Conservation (phyloP, 2,329 filamentous ascomycete species). For the Sporothrix schenckii region DNA sequence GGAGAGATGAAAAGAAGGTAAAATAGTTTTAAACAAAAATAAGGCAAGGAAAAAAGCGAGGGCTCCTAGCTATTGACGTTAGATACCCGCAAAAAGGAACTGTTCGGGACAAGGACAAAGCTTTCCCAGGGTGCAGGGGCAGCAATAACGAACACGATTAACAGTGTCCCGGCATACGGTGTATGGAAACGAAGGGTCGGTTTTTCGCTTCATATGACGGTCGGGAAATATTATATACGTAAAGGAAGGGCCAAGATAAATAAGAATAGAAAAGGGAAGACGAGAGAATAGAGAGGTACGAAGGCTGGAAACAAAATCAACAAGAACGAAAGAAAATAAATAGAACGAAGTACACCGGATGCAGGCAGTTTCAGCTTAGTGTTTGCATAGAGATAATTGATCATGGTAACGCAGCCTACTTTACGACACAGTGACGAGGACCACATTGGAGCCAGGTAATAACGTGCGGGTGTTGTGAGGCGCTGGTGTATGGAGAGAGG, state of each 20-base stretch:
- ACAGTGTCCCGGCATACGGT: constrained; percentile 34
- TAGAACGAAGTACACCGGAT: background rate
- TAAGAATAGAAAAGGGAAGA: constrained; percentile 12
- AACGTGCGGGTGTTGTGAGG: background rate
- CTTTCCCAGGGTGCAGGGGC: constrained; percentile 7
- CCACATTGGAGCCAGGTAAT: background rate
- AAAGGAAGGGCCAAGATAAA: background rate
- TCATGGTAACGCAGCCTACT: background rate
- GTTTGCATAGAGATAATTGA: background rate
- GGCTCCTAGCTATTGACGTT: background rate
- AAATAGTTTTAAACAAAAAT: background rate
- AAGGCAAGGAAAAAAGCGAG: constrained; percentile 17
- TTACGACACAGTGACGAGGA: constrained; percentile 18
- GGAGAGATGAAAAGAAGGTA: background rate
- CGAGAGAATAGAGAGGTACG: constrained; percentile 31
- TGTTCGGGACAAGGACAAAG: background rate
- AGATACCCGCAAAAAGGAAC: background rate
- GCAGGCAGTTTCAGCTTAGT: background rate
- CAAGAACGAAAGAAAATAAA: background rate
- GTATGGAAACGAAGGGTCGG: constrained; percentile 34
- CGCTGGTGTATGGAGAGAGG: background rate
- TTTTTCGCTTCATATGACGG: constrained; percentile 39
- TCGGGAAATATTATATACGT: constrained; percentile 25
- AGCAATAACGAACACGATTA: background rate
- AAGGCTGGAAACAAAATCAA: constrained; percentile 16